Percentiles rank a stretch among this genome's conserved stretches.
These are phyloP conservation scores for Brassica juncea DNA, from an alignment of 345 rosid genomes.

Conservation along the genomic window DNA sequence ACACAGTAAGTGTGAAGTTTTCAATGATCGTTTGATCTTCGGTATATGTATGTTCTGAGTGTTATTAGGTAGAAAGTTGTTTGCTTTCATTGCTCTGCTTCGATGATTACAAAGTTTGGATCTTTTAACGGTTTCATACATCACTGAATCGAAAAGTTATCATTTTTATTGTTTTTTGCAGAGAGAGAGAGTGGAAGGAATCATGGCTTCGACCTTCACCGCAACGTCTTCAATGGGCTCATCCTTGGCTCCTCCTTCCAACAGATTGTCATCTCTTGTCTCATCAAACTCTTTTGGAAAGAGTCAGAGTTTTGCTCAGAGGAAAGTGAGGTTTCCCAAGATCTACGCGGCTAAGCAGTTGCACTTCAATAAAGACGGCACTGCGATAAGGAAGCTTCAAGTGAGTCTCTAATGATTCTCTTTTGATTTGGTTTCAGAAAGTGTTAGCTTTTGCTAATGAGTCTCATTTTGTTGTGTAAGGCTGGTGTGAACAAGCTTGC, in stretches of 20 bases:
- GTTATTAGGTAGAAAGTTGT: constrained; percentile 15
- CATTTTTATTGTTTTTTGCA: background rate
- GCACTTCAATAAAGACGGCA: constrained; percentile 88
- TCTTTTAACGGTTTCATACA: background rate
- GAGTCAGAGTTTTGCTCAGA: constrained; percentile 49
- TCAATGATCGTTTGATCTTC: background rate
- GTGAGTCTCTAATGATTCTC: constrained; percentile 45
- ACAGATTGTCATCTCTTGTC: constrained; percentile 63
- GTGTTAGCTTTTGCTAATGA: background rate
- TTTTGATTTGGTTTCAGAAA: background rate
- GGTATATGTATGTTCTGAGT: background rate
- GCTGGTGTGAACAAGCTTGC: constrained; percentile 97
- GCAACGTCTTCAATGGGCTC: constrained; percentile 62
- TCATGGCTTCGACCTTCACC: constrained; percentile 72
- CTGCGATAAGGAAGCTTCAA: constrained; percentile 80
- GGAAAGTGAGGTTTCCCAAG: constrained; percentile 54
- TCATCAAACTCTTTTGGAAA: constrained; percentile 53
- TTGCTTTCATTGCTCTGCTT: constrained; percentile 14
- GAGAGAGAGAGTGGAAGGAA: constrained; percentile 1
- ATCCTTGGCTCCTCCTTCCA: constrained; percentile 61
- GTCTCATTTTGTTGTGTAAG: constrained; percentile 42
- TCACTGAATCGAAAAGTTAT: background rate
- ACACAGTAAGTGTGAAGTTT: constrained; percentile 14
- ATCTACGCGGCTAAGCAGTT: constrained; percentile 83
- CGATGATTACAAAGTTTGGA: constrained; percentile 33